Conservation (phyloP, 2,329 filamentous ascomycete genomes). For the Peltaster fructicola region DNA sequence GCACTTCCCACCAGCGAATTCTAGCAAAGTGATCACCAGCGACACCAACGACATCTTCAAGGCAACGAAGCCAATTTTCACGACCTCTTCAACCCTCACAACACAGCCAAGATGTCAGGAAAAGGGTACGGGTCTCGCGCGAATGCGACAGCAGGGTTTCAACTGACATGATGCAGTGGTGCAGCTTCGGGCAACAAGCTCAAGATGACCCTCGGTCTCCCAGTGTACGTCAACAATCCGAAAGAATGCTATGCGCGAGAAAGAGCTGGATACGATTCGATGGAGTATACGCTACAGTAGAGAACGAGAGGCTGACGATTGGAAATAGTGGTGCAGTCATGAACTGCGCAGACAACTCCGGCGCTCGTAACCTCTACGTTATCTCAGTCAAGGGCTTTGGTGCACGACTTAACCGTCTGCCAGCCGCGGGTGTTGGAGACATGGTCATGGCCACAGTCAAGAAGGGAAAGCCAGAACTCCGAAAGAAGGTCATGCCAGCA, state of each 20-base stretch:
- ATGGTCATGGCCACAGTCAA: conserved; percentile 99
- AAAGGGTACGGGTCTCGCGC: background rate
- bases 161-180: conserved; percentile 37
- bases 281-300: too few relatives aligned
- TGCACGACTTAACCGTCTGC: conserved; percentile 92
- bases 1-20: too few relatives aligned
- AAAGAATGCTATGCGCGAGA: too few relatives aligned
- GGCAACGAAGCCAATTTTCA: background rate
- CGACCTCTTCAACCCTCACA: background rate
- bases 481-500: conserved; percentile 99
- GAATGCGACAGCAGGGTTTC: conserved; percentile 1
- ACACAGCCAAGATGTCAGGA: conserved; percentile 1
- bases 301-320: background rate
- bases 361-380: conserved; percentile 96
- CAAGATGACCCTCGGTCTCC: conserved; percentile 99
- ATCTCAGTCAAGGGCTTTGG: conserved; percentile 98
- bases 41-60: too few relatives aligned
- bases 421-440: conserved; percentile 93
- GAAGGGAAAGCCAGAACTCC: conserved; percentile 99
- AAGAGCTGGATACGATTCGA: too few relatives aligned
- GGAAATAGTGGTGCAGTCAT: conserved; percentile 97
- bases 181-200: conserved; percentile 99
- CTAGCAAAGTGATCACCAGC: too few relatives aligned
- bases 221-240: conserved; percentile 58
- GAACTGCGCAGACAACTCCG: conserved; percentile 99